Evolutionary conservation across 177 flowering plant genomes (phyloP), one percentile per base, ranked within the genome.

Genomic region (Telopea speciosissima): DNA sequence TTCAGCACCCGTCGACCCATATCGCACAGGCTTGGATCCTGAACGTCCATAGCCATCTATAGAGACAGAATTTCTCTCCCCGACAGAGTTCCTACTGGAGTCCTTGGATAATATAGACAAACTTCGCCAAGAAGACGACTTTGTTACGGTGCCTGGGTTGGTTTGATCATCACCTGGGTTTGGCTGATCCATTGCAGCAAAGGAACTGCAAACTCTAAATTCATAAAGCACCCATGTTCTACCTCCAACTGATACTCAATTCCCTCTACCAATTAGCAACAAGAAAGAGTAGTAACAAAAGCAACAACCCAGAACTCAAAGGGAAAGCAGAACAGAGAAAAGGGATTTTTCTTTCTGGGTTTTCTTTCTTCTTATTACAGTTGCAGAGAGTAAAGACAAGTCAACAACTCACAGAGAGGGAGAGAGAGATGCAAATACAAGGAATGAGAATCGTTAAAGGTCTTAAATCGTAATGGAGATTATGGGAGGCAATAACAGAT

Each of bases 1-100:
- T 1, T 85, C 88, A 69, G 78, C 83, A 0, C 88, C 82, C 26
- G 82, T 78, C 0, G 96, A 93, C 19, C 92, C 95, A 69, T 82
- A 75, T 52, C 87, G 76, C 56, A 77, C 79, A 5, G 85, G 82
- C 69, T 68, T 80, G 13, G 87, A 62, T 63, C 67, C 56, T 12
- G 69, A 42, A 22, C 31, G 10, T 3, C n/a, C 36, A 16, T 26
- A 24, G 49, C 74, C 31, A 1, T 42, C 66, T 0, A 56, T 31
- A 17, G 68, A 24, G 66, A 9, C 61, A 9, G 73, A 65, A 49
- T 36, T 72, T 73, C 87, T 74, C 81, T 77, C 71, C 21, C 68
- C 75, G 52, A 49, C 24, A 0, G 79, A 74, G 49, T 31, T 16
- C 28, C 61, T 64, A 23, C 36, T 70, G 36, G 80, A 68, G 8